These are phyloP conservation scores for Avena sativa DNA, from an alignment of 176 grass and related monocot species.

Conservation along the genomic window DNA sequence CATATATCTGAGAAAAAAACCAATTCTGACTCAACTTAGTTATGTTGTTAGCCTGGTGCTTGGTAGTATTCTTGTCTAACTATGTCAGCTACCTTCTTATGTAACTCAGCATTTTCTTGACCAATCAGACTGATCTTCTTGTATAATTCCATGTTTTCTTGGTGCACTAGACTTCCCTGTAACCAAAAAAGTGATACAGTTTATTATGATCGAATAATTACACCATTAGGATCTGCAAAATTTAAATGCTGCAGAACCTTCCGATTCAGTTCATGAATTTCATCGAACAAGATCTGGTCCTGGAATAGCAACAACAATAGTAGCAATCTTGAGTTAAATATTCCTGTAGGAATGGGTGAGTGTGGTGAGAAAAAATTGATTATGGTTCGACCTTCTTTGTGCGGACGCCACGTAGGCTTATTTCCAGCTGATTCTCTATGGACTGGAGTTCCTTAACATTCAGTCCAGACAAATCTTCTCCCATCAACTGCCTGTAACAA, in stretches of 20 bases:
- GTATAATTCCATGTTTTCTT: slow-evolving; percentile 86
- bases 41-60: background rate
- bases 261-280: slow-evolving; percentile 76
- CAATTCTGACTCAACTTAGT: slow-evolving; percentile 14
- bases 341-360: slow-evolving; percentile 23
- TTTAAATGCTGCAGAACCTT: slow-evolving; percentile 52
- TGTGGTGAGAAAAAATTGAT: slow-evolving; percentile 22
- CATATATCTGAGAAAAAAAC: slow-evolving; percentile 50
- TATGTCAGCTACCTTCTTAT: slow-evolving; percentile 65
- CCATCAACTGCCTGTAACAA: slow-evolving; percentile 75
- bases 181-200: slow-evolving; percentile 18
- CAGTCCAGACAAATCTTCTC: slow-evolving; percentile 74
- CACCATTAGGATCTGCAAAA: background rate
- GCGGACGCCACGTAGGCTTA: slow-evolving; percentile 57
- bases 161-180: slow-evolving; percentile 73
- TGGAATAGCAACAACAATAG: slow-evolving; percentile 51
- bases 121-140: slow-evolving; percentile 66
- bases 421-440: slow-evolving; percentile 77
- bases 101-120: slow-evolving; percentile 75
- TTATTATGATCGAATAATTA: slow-evolving; percentile 1
- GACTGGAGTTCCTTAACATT: slow-evolving; percentile 67
- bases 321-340: slow-evolving; percentile 28
- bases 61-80: slow-evolving; percentile 15
- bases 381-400: slow-evolving; percentile 62
- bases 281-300: slow-evolving; percentile 76